Evolutionary conservation across 202 grass and related monocot species (phyloP).

Genomic region (Tripidium arundinaceum): DNA sequence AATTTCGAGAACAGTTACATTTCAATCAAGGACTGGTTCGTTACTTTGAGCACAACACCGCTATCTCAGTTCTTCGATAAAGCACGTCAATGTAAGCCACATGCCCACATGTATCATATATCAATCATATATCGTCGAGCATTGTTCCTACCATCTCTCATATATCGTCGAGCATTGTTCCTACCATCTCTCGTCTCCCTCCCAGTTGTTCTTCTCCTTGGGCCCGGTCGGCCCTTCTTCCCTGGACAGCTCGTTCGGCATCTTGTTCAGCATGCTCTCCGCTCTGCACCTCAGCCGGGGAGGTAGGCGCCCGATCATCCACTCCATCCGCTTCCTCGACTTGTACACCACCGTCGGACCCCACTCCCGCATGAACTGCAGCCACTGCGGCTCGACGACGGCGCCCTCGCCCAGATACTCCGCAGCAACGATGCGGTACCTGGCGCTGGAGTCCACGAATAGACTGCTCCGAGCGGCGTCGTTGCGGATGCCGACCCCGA

Average conservation of each 20-base stretch:
- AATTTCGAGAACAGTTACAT: not conserved
- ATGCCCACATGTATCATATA: too few species aligned
- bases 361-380: conserved; percentile 81
- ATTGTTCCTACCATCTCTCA: not conserved
- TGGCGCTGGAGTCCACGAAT: conserved; percentile 47
- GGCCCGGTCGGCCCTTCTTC: conserved; percentile 79
- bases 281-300: conserved; percentile 31
- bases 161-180: too few species aligned
- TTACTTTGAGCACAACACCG: not conserved
- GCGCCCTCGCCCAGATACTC: conserved; percentile 36
- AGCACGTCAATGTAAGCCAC: not conserved
- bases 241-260: conserved; percentile 67
- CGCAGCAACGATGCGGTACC: conserved; percentile 43
- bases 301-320: conserved; percentile 36
- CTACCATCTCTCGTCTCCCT: conserved; percentile 84
- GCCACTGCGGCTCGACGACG: conserved; percentile 53
- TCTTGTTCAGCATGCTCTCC: conserved; percentile 53
- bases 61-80: not conserved
- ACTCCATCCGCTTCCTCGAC: conserved; percentile 48
- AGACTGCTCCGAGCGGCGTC: conserved; percentile 49
- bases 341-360: conserved; percentile 60
- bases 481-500: conserved; percentile 62
- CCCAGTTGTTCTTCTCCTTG: conserved; percentile 88
- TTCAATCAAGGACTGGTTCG: not conserved
- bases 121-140: not conserved